phyloP scores from a whole-genome alignment of 2,329 filamentous ascomycete species.

The Calonectria pauciramosa region DNA sequence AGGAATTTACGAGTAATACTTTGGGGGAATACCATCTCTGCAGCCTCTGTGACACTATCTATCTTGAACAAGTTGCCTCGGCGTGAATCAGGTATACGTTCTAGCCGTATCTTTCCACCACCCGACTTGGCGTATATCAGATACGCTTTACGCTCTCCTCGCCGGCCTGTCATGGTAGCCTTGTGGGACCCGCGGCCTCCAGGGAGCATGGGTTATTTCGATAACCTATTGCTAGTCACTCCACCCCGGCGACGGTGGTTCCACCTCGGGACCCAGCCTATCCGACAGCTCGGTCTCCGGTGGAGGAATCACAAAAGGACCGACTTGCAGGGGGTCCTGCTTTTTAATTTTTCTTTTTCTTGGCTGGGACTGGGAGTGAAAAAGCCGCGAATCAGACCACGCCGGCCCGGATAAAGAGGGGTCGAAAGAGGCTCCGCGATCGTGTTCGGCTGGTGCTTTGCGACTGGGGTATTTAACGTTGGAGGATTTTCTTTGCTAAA shows the following conservation, averaged over 20 bases:
- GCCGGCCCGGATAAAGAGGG: background rate
- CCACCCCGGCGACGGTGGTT: slow-evolving; percentile 22
- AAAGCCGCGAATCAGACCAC: slow-evolving; percentile 19
- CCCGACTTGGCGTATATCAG: background rate
- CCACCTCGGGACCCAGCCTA: slow-evolving; percentile 12
- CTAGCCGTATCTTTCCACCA: background rate
- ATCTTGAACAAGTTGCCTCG: background rate
- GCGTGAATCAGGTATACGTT: background rate
- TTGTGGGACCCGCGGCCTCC: slow-evolving; percentile 13
- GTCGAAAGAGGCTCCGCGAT: slow-evolving; percentile 3
- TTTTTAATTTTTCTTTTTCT: background rate
- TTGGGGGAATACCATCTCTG: background rate
- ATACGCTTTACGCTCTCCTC: background rate
- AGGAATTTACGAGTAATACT: slow-evolving; percentile 2
- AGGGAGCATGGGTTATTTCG: background rate
- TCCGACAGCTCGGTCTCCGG: slow-evolving; percentile 23
- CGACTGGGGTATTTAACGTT: background rate
- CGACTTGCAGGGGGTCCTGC: background rate
- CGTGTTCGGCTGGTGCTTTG: background rate
- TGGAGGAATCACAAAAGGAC: slow-evolving; percentile 21
- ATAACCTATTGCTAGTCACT: slow-evolving; percentile 20
- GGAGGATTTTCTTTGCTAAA: slow-evolving; percentile 1
- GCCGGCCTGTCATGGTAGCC: background rate
- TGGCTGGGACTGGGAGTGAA: background rate
- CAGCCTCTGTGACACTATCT: background rate